A percentile compares a stretch with the other conserved stretches of the same genome.
Conservation (phyloP, 768 basidiomycete genomes). For the Sistotremastrum niveocremeum region DNA sequence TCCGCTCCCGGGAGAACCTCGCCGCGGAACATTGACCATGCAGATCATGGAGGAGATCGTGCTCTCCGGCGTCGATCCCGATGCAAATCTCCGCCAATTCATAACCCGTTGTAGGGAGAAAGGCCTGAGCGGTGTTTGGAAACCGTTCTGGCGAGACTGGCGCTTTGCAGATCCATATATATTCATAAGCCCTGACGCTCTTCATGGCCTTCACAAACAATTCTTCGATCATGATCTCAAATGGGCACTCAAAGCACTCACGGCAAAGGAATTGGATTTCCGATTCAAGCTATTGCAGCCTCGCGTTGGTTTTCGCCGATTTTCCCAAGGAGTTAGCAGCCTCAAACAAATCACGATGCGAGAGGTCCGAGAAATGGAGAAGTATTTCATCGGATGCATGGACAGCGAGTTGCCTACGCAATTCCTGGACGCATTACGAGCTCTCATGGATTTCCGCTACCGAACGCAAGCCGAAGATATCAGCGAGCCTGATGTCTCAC, state of each 20-base stretch:
- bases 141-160: constrained; percentile 27
- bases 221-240: constrained; percentile 27
- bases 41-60: too few relatives aligned
- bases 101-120: not conserved
- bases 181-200: constrained; percentile 23
- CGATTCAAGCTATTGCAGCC: constrained; percentile 23
- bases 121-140: constrained; percentile 1
- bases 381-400: constrained; percentile 22
- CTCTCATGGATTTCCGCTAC: constrained; percentile 25
- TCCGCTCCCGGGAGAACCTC: not conserved
- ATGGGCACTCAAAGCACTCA: constrained; percentile 24
- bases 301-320: constrained; percentile 22
- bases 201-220: constrained; percentile 25
- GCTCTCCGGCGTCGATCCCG: too few relatives aligned
- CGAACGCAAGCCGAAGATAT: constrained; percentile 20
- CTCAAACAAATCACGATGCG: constrained; percentile 29
- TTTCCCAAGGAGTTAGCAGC: constrained; percentile 23
- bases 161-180: constrained; percentile 17
- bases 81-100: too few relatives aligned
- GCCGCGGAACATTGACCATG: constrained; percentile 1
- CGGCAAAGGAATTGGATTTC: constrained; percentile 21
- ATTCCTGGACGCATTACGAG: constrained; percentile 21
- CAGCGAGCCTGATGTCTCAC: not conserved
- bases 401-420: constrained; percentile 17
- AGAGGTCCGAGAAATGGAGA: constrained; percentile 25